Evolutionary conservation across 208 protist species (phyloP), one percentile per base, ranked within the genome.

Genomic region (Leishmania martiniquensis): DNA sequence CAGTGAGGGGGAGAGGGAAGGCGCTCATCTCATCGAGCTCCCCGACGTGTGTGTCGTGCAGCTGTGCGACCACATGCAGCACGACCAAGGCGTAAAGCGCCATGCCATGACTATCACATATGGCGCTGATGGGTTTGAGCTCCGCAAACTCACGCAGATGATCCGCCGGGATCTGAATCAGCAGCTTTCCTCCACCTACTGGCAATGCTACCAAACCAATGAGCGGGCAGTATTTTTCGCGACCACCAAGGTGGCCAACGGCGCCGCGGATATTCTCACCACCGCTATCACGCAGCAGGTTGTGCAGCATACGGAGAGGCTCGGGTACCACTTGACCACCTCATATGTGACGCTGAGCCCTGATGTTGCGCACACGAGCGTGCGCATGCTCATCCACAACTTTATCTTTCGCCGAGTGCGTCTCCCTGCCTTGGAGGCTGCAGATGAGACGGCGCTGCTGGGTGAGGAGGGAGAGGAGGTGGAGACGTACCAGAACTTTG

Each of bases 101-200:
- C 93, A 97, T 62, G 91, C 93, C 55, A 86, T 97, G 78, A 95
- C 93, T 65, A 95, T 97, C 75, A 97, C 90, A 47, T 97, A 90
- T 83, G 93, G 93, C 45, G 85, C 90, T 25, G 90, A 97, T 78
- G 93, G 93, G 32, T 97, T 95, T 73, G 84, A 92, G 54, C 79
- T 97, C 42, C 93, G 93, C 37, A 47, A 45, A 55, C 88, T 97
- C 60, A 91, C 90, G 25, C 88, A 86, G 63, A 74, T 83, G 80
- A 95, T 97, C 49, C 91, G 93, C 25, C 70, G 84, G 37, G 93
- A 97, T 70, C 73, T 97, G 49, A 88, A 94, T 66, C 47, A 42
- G 71, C 90, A 94, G 81, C 86, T 97, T 7, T 94, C 91, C 68
- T 95, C 91, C 7, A 97, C 93, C 6, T 97, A 95, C 79, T 97